Evolutionary conservation across 164 flowering plant species (phyloP), one percentile per base, ranked within the genome.

Genomic region (Platanus orientalis): DNA sequence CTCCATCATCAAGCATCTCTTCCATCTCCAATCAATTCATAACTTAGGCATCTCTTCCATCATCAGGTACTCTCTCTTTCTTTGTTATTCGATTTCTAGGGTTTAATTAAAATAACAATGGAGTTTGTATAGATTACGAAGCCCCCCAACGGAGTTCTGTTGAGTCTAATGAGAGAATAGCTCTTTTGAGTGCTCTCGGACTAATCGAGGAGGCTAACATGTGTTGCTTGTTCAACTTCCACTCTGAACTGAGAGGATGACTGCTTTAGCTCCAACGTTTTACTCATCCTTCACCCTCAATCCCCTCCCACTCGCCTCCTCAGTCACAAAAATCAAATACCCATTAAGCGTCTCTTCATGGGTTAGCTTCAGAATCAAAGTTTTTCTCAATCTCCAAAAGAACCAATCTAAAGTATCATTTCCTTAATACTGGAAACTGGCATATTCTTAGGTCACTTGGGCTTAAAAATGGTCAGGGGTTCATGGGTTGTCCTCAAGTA

Each of bases 381-480:
- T 49, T 63, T 54, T 17, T 20, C 25, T 53, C 40, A 27, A 44
- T 55, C 12, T 32, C 47, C 27, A 13, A 17, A 21, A 4, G 21
- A 20, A 16, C 7, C 34, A 36, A 21, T 36, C 16, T 7, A 10
- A 17, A 55, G 25, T 34, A 19, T 5, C 25, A 9, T 34, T 27
- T 51, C 50, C 17, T 50, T 53, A 7, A 21, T 28, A 23, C 2
- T 24, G 48, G 5, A 24, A 17, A 40, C 45, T 61, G 19, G 47
- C 74, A 78, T 73, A 50, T 48, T 62, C 52, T 32, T n/a, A 53
- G 54, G 47, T 62, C 56, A 5, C 28, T 63, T 28, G 11, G 62
- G 58, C 68, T 36, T 45, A 65, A 26, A 56, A 58, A 21, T 32
- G 52, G 67, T 20, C 28, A 44, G 9, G 28, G 70, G 36, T 27